These are phyloP conservation scores for Pyrrhoderma noxium DNA, from an alignment of 1,284 basidiomycete genomes.

Conservation along the genomic window DNA sequence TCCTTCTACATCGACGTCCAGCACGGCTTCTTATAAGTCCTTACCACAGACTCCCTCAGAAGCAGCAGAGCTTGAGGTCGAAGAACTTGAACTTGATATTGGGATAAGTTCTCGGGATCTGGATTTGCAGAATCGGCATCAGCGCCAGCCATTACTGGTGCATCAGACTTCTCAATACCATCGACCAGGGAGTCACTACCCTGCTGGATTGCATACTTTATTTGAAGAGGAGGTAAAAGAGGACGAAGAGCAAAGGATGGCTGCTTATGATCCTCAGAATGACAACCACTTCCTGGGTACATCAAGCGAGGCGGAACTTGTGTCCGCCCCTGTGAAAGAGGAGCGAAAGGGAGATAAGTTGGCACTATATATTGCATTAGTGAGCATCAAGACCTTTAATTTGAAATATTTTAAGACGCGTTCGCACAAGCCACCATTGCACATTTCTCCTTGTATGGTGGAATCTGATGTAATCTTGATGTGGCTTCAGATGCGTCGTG, in stretches of 20 bases:
- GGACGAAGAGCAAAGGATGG: slow-evolving; percentile 2
- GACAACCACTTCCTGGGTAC: not conserved
- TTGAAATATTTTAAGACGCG: not conserved
- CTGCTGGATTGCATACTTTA: not conserved
- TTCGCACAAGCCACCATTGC: not conserved
- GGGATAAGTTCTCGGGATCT: not conserved
- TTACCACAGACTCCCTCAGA: slow-evolving; percentile 6
- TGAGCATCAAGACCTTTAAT: slow-evolving; percentile 7
- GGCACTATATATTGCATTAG: slow-evolving; percentile 6
- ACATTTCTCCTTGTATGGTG: not conserved
- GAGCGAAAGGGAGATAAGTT: slow-evolving; percentile 12
- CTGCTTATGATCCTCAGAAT: slow-evolving; percentile 2
- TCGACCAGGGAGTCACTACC: not conserved
- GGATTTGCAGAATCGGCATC: slow-evolving; percentile 4
- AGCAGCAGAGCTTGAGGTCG: not conserved
- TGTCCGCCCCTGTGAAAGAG: slow-evolving; percentile 10
- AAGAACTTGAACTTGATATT: not conserved
- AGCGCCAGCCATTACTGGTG: not conserved
- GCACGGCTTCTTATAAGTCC: slow-evolving; percentile 1
- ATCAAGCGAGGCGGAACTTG: slow-evolving; percentile 2
- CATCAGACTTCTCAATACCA: slow-evolving; percentile 4
- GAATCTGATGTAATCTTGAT: not conserved
- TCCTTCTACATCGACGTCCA: too few species aligned
- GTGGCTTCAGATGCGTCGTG: not conserved
- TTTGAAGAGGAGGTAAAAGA: slow-evolving; percentile 1